Base-by-base conservation (phyloP, 1,284 basidiomycete genomes). In the Schizopora paradoxa region DNA sequence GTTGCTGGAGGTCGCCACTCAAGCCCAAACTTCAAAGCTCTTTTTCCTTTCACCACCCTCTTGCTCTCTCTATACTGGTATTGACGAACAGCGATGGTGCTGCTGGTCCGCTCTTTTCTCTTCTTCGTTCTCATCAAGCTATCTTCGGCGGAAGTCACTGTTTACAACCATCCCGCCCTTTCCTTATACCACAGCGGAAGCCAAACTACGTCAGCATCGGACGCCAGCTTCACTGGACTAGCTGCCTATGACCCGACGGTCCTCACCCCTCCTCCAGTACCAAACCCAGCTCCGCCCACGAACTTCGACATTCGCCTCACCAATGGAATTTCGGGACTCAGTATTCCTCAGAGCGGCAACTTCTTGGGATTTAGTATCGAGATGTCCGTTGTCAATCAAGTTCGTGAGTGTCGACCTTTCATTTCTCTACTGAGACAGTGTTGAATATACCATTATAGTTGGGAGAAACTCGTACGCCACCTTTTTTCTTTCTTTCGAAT, bases 331-430 rank as follows among this genome's bases (percentile, higher is more conserved):
- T 48, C 44, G 2, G 68, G 67, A 1, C 59, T 76, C 3, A 79
- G 74, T 2, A 79, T 82, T 26, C 63, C 66, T 5, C 75, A 79
- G 53, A 64, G 65, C 31, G 82, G 82, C 11, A 71, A 75, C 35
- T 86, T 86, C 54, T 66, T 78, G 43, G 84, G 85, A 0, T 85
- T 86, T 55, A 82, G 79, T 2, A 69, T 88, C 44, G 85, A 87
- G 61, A 73, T 86, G 68, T 83, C 79, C 21, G 79, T 87, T 13
- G 75, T 75, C 2, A 73, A 75, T 51, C 74, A 77, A 65, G 66
- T 84, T 42, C 61, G 79, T 82, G 60, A 62, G 79, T 77, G 28
- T 25, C 22, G 6, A 27, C 22, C 41, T 35, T 26, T 14, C 22
- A 19, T 13, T 25, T 23, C 18, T 13, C 22, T 5, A 26, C 25